Percentiles rank a stretch among this genome's conserved stretches.
Evolutionary conservation across 768 basidiomycete species (phyloP).

Genomic region (Tulasnella sp.): DNA sequence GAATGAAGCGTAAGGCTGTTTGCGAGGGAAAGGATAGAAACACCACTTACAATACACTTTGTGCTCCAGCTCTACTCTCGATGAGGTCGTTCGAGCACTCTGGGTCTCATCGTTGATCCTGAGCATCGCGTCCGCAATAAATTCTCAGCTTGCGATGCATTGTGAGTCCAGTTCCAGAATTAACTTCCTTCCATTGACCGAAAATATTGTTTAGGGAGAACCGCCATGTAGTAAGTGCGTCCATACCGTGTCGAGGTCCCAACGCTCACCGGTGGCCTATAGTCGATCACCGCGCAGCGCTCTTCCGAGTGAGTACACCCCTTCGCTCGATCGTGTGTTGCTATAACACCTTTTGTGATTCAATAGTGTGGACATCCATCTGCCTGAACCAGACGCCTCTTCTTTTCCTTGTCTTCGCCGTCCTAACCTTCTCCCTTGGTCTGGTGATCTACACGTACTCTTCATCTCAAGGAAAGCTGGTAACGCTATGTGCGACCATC

Average conservation of each 20-base stretch:
- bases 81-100: conserved; percentile 30
- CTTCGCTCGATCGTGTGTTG: not conserved
- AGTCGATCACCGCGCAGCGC: conserved; percentile 34
- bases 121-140: conserved; percentile 34
- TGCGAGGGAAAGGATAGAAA: not conserved
- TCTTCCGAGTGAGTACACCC: conserved; percentile 20
- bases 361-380: conserved; percentile 34
- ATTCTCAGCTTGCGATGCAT: conserved; percentile 36
- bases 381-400: conserved; percentile 36
- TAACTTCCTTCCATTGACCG: not conserved
- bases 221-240: conserved; percentile 35
- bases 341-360: not conserved
- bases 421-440: conserved; percentile 35
- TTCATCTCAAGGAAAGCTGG: conserved; percentile 20
- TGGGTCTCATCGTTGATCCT: conserved; percentile 36
- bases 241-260: not conserved
- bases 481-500: conserved; percentile 21
- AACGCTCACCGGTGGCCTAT: not conserved
- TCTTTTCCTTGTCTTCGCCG: conserved; percentile 34
- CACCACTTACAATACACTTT: not conserved
- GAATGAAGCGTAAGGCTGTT: not conserved
- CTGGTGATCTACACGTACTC: conserved; percentile 34
- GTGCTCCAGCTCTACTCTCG: not conserved
- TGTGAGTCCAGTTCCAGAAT: not conserved
- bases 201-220: conserved; percentile 7